Percentiles rank a stretch among this genome's conserved stretches.
phyloP scores from a whole-genome alignment of 345 rosid species.

The Erodium maritimum region DNA sequence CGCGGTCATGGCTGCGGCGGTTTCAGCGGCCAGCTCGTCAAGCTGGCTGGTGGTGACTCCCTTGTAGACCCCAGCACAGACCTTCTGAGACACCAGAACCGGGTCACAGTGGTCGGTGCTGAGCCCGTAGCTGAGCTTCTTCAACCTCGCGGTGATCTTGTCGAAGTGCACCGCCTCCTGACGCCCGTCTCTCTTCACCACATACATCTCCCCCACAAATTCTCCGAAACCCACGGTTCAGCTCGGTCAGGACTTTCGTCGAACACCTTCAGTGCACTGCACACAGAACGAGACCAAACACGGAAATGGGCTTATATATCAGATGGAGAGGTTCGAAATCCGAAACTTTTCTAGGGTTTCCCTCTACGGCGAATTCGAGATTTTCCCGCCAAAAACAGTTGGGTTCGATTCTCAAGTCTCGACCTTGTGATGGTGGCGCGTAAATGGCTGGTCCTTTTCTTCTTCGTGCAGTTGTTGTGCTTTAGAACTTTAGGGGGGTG shows the following conservation, averaged over 20 bases:
- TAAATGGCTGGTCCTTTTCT: not conserved
- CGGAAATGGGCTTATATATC: not conserved
- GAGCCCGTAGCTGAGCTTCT: slow-evolving; percentile 90
- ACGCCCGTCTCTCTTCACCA: slow-evolving; percentile 83
- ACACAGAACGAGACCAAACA: not conserved
- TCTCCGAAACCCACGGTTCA: not conserved
- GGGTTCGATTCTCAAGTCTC: no score
- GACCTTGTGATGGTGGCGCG: no score
- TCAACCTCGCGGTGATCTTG: slow-evolving; percentile 87
- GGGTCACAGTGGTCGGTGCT: slow-evolving; percentile 90
- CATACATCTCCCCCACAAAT: slow-evolving; percentile 68
- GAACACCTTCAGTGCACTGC: not conserved
- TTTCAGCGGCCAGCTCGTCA: slow-evolving; percentile 95
- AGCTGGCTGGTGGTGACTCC: slow-evolving; percentile 97
- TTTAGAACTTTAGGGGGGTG: no score
- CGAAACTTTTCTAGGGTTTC: not conserved
- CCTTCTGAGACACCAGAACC: slow-evolving; percentile 91
- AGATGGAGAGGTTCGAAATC: not conserved
- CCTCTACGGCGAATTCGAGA: not conserved
- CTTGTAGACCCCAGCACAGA: slow-evolving; percentile 95
- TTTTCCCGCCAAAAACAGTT: not conserved
- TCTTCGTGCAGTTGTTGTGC: not conserved
- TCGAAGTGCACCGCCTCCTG: slow-evolving; percentile 89
- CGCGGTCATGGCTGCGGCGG: slow-evolving; percentile 92
- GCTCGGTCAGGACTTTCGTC: not conserved